Evolutionary conservation across 2,329 filamentous ascomycete species (phyloP), one percentile per base, ranked within the genome.

Genomic region (Scytalidium sp.): DNA sequence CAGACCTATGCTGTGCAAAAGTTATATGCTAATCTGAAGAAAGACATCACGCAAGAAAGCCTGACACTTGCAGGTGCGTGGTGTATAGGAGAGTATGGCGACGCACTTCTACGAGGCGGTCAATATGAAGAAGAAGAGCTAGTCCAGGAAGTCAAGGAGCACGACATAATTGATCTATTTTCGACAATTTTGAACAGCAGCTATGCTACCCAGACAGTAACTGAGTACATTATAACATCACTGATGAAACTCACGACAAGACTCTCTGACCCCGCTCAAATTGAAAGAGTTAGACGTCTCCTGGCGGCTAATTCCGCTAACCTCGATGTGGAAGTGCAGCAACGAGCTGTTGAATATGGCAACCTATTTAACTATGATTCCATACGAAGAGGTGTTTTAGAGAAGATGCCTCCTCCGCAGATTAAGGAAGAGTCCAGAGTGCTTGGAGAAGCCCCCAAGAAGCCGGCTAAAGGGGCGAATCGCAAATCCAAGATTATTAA

Each of bases 1-100:
- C 94, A 99, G 69, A 96, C 92, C 1, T 99, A 99, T 65, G 92
- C 91, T 1, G 93, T 93, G 3, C 94, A 97, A 65, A 99, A 97
- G 69, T 77, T 99, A 6, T 99, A 97, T 67, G 78, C 85, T 19
- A 88, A 88, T 53, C 74, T 99, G 49, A 96, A 94, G 68, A 94
- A 96, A 58, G 94, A 99, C 61, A 97, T 99, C 60, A 97, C 93
- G 2, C 94, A 99, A 67, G 95, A 99, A 70, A 95, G 91, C 56
- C 74, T 99, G 56, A 97, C 91, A 8, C 81, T 97, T 55, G 91
- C 93, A 45, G 94, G 90, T 32, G 87, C 94, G 6, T 99, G 94
- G 94, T 95, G 94, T 47, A 96, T 99, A 67, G 94, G 95, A 64
- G 94, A 99, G 72, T 99, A 92, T 64, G 93, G 90, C 11, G 94